Conservation (phyloP, 805 yeast genomes). For the Priceomyces fermenticarens region DNA sequence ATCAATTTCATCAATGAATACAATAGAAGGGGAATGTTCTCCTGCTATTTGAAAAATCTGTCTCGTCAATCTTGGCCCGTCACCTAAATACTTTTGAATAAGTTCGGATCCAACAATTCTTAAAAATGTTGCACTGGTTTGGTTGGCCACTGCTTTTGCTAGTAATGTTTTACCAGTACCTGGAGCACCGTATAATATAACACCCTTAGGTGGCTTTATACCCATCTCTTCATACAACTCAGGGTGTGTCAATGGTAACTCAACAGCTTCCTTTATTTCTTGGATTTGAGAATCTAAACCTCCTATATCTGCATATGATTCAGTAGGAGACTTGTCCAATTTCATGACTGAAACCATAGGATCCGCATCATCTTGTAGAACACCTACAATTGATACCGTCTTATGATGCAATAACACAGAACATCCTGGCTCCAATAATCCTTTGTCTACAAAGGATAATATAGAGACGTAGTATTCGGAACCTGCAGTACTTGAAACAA, state of each 20-base stretch:
- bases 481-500: slow-evolving; percentile 92
- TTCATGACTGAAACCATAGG: slow-evolving; percentile 98
- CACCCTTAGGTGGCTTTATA: slow-evolving; percentile 97
- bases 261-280: slow-evolving; percentile 96
- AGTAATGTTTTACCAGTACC: slow-evolving; percentile 96
- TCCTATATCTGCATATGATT: slow-evolving; percentile 94
- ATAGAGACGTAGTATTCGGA: slow-evolving; percentile 97
- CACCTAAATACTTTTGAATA: slow-evolving; percentile 95
- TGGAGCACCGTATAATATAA: slow-evolving; percentile 93
- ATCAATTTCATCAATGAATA: slow-evolving; percentile 96
- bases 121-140: slow-evolving; percentile 92
- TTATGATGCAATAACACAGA: slow-evolving; percentile 93
- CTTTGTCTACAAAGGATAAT: slow-evolving; percentile 95
- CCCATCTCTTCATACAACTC: slow-evolving; percentile 98
- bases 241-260: slow-evolving; percentile 92
- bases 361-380: slow-evolving; percentile 95
- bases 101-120: slow-evolving; percentile 97
- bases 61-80: slow-evolving; percentile 92
- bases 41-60: slow-evolving; percentile 96
- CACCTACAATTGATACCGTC: slow-evolving; percentile 95
- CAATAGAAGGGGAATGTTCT: slow-evolving; percentile 97
- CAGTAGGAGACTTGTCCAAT: slow-evolving; percentile 95
- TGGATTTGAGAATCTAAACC: slow-evolving; percentile 95
- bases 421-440: slow-evolving; percentile 93
- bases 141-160: slow-evolving; percentile 98